Evolutionary conservation across 2,329 filamentous ascomycete genomes (phyloP), one percentile per base, ranked within the genome.

Genomic region (Capronia coronata): DNA sequence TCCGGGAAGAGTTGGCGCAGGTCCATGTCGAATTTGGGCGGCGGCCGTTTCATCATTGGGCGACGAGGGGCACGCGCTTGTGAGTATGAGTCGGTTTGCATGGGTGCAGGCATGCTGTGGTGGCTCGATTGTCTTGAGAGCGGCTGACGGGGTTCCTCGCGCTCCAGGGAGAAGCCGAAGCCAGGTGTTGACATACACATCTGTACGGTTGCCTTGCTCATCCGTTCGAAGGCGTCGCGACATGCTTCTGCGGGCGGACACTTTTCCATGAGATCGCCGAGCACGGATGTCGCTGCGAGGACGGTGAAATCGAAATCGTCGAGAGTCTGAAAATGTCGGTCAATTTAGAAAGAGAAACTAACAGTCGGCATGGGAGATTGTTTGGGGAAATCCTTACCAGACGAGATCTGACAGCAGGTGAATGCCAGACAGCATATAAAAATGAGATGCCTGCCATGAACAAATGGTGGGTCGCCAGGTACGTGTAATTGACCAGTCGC

Each of bases 261-360:
- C 66, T 95, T 95, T 59, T 94, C 87, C 58, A 94, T 90, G 55
- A 97, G 76, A 63, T 96, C 93, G 3, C 82, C 84, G 37, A 97
- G 82, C 7, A 97, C 89, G 1, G 91, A 96, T 42, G 88, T 96
- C 18, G 90, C 91, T 7, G 90, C 88, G 42, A 96, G 75, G 7
- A 97, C 87, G 0, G 91, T 97, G 62, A 95, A 95, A 65, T 97
- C 91, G n/a, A 97, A 89, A 65, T 97, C 91, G 62, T 97, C 90
- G 71, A 95, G 85, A 6, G 85, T 87, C 75, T 77, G 54, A n/a
- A n/a, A n/a, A n/a, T n/a, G n/a, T n/a, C n/a, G n/a, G n/a, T n/a
- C n/a, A n/a, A n/a, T n/a, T n/a, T n/a, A n/a, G 48, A 43, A 51
- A 59, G 55, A 49, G 41, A 19, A 46, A 39, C 6, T 32, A 25